These are phyloP conservation scores for Pancytospora philotis DNA, from an alignment of 371 early-diverging fungal genomes.

Conservation along the genomic window DNA sequence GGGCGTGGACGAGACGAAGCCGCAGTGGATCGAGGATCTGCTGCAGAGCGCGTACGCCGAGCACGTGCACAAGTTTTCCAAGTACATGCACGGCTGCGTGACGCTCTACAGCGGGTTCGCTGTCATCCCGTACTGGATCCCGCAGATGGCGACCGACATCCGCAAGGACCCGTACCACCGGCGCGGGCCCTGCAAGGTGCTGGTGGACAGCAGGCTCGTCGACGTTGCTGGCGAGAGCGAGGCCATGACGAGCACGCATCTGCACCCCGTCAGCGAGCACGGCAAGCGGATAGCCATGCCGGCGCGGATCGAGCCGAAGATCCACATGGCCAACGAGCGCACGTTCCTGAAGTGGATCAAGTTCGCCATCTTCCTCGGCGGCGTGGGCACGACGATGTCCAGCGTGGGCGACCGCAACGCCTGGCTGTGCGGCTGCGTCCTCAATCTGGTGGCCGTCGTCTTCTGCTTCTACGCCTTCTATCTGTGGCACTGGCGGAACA, in stretches of 20 bases:
- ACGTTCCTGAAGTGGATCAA: conserved; percentile 87
- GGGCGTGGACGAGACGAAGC: conserved; percentile 70
- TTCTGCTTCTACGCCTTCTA: conserved; percentile 76
- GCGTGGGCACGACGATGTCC: conserved; percentile 56
- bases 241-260: conserved; percentile 7
- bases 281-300: conserved; percentile 56
- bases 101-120: conserved; percentile 76
- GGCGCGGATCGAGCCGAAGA: conserved; percentile 84
- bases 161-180: conserved; percentile 40
- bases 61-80: conserved; percentile 89
- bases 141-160: conserved; percentile 68
- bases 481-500: conserved; percentile 79
- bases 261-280: conserved; percentile 21
- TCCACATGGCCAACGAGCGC: conserved; percentile 94
- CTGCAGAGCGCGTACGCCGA: conserved; percentile 77
- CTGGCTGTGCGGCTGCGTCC: conserved; percentile 61
- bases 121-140: conserved; percentile 87
- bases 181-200: conserved; percentile 11
- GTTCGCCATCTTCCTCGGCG: conserved; percentile 62
- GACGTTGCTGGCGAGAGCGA: conserved; percentile 64
- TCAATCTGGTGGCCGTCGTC: conserved; percentile 68
- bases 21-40: conserved; percentile 82
- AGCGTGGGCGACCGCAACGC: conserved; percentile 60
- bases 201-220: conserved; percentile 53
- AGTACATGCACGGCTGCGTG: conserved; percentile 89